A percentile compares a stretch with the other conserved stretches of the same genome.
phyloP scores from a whole-genome alignment of 2,329 filamentous ascomycete species.

The Cyphellophora attinorum region DNA sequence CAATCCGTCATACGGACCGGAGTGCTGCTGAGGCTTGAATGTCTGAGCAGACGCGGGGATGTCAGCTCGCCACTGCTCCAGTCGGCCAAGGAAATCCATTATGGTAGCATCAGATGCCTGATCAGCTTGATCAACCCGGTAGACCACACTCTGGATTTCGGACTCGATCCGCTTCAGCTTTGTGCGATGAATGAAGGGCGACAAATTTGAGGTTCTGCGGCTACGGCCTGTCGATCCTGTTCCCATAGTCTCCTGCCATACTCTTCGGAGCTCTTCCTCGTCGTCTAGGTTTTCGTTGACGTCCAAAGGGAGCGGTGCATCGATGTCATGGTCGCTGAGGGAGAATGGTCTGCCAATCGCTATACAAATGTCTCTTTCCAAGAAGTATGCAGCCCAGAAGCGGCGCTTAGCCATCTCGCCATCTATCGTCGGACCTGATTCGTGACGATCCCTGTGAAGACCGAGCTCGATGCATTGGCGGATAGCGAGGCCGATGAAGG shows the following conservation, averaged over 20 bases:
- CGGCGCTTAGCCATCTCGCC: no score
- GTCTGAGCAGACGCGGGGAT: neutral
- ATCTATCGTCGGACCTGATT: no score
- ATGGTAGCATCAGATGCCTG: neutral
- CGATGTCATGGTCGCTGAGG: conserved; percentile 6
- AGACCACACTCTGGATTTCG: conserved; percentile 4
- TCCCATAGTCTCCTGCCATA: neutral
- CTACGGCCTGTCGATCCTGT: neutral
- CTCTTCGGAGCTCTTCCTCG: neutral
- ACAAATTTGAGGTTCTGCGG: conserved; percentile 2
- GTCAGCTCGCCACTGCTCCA: neutral
- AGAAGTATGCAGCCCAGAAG: no score
- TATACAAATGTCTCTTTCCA: conserved; percentile 3
- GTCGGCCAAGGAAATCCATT: neutral
- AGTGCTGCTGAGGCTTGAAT: neutral
- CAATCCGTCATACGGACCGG: no score
- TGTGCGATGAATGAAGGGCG: conserved; percentile 2
- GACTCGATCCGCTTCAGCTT: conserved; percentile 4
- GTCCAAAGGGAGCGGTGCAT: conserved; percentile 4
- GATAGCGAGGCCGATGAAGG: no score
- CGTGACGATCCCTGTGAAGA: no score
- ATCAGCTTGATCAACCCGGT: conserved; percentile 2
- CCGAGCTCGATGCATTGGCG: no score
- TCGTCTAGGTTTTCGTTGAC: conserved; percentile 1
- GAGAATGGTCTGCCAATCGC: conserved; percentile 3